Base-by-base conservation (phyloP, 2,329 filamentous ascomycete genomes). In the Diplodia scrobiculata region DNA sequence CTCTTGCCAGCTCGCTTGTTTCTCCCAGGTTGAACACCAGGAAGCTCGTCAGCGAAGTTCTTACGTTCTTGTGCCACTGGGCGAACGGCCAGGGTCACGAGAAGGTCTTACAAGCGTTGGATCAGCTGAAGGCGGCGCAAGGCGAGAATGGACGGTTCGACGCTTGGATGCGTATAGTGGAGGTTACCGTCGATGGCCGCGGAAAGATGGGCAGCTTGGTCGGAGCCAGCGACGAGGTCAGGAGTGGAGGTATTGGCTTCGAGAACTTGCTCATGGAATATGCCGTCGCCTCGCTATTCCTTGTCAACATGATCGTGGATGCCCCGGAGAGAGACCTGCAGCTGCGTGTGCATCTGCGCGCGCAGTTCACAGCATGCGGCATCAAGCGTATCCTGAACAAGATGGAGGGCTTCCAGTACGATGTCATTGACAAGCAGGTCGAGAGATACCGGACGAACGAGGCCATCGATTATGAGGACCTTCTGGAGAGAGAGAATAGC, bases 201-300 rank as follows among this genome's bases (percentile, higher is more conserved):
- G 95, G 95, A 72, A 99, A 98, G 84, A 97, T 99, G 92, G 95
- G 95, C 72, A 97, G 93, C 80, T 83, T 98, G 72, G 95, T 99
- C 32, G 95, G 95, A 70, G 95, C 95, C 36, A 97, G 92, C 74
- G 95, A 98, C 73, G 95, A 99, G 80, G 89, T 97, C 67, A 90
- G 95, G 71, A 97, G 91, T 73, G 95, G 95, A 70, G 95, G 95
- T 70, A 96, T 97, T 74, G 95, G 95, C 76, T 97, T 98, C 89
- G 95, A 99, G 84, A 98, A 98, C 78, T 83, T 97, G 73, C 85
- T 99, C 64, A 98, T 99, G 95, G 95, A 99, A 84, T 99, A 99
- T 75, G 94, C 93, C 47, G 91, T 98, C 58, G 91, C 94, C 38
- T 96, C 93, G 1, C 86, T 99, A 73, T 92, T 98, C 75, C 84